phyloP scores from a whole-genome alignment of 2,329 filamentous ascomycete species.

The Cryphonectria japonica region DNA sequence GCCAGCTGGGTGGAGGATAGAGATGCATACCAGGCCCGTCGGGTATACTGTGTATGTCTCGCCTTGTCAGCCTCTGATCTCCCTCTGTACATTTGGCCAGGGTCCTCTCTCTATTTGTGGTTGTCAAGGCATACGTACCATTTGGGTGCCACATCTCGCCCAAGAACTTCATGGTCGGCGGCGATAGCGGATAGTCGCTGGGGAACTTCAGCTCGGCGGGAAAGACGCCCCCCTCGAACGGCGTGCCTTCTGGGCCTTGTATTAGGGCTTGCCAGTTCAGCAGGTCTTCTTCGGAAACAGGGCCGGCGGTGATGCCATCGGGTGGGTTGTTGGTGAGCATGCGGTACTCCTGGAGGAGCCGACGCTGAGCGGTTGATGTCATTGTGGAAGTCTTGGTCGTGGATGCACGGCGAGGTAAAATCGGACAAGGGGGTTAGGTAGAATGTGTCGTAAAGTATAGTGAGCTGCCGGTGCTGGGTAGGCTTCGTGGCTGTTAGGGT shows the following conservation, averaged over 20 bases:
- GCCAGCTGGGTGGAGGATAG: constrained; percentile 94
- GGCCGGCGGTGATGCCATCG: constrained; percentile 96
- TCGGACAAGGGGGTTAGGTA: not conserved
- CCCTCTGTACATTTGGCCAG: not conserved
- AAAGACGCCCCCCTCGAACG: constrained; percentile 95
- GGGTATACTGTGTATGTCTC: constrained; percentile 70
- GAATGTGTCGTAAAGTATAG: not conserved
- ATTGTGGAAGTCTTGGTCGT: constrained; percentile 53
- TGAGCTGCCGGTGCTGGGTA: not conserved
- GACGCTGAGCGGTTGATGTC: constrained; percentile 65
- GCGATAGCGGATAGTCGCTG: constrained; percentile 93
- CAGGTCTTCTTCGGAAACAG: constrained; percentile 91
- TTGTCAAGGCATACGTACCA: constrained; percentile 54
- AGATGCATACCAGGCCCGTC: constrained; percentile 92
- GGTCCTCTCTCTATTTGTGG: not conserved
- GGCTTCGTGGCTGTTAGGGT: not conserved
- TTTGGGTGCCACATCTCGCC: constrained; percentile 97
- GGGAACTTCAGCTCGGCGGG: constrained; percentile 94
- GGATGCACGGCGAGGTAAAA: not conserved
- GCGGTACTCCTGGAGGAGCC: constrained; percentile 95
- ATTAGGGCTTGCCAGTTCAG: constrained; percentile 97
- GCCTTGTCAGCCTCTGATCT: not conserved
- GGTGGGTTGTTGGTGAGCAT: constrained; percentile 91
- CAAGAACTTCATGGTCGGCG: constrained; percentile 94
- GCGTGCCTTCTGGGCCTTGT: constrained; percentile 91